These are phyloP conservation scores for Rhipidocladum racemiflorum DNA, from an alignment of 176 grass and related monocot species.

Conservation along the genomic window DNA sequence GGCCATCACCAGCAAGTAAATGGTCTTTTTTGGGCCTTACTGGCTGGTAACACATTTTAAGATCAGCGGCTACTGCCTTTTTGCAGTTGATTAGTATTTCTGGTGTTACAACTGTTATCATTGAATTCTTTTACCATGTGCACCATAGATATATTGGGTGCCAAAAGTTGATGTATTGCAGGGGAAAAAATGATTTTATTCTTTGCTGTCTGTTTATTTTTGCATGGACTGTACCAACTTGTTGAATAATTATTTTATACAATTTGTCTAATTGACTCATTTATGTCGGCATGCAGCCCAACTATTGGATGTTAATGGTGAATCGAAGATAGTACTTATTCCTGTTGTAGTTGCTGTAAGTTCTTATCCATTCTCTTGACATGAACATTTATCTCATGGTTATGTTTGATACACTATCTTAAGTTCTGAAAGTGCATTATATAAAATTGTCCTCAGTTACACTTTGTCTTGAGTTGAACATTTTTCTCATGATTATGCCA, in stretches of 20 bases:
- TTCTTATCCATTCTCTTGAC: slow-evolving; percentile 23
- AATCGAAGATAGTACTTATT: slow-evolving; percentile 73
- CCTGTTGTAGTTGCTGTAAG: slow-evolving; percentile 80
- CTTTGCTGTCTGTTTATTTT: neutral
- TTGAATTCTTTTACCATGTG: neutral
- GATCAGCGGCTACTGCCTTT: neutral
- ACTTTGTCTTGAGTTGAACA: neutral
- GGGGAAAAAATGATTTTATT: neutral
- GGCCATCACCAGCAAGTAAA: neutral
- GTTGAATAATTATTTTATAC: neutral
- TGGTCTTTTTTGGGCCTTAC: neutral
- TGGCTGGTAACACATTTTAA: neutral
- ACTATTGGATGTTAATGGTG: slow-evolving; percentile 60
- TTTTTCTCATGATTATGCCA: neutral
- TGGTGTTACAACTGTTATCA: neutral
- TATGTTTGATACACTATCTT: neutral
- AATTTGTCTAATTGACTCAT: slow-evolving; percentile 1
- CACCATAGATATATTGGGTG: neutral
- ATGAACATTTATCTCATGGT: neutral
- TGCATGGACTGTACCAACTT: neutral
- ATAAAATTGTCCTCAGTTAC: neutral
- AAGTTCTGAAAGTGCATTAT: neutral
- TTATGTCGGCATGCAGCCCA: slow-evolving; percentile 59
- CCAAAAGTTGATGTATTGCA: neutral
- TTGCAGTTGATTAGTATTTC: neutral